Evolutionary conservation across 352 stramenopile genomes (phyloP), one percentile per base, ranked within the genome.

Genomic region (Aphanomyces euteiches): DNA sequence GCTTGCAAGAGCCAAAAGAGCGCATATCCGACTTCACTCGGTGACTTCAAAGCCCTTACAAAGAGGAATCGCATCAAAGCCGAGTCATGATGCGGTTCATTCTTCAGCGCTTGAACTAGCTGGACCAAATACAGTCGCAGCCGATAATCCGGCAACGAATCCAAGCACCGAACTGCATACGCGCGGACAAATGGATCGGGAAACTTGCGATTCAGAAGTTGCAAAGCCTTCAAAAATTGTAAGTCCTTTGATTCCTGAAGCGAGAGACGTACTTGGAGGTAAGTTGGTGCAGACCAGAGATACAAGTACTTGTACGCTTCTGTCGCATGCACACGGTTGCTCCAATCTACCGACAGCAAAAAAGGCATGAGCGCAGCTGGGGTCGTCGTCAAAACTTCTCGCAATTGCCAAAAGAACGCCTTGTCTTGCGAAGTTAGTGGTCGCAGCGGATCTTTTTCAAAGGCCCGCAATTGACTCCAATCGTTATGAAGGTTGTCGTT

Each of bases 141-240:
- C 0, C 95, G 85, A 47, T 96, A 81, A 64, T 98, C 92, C 0
- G 84, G 79, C 0, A 98, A 67, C 2, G 78, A 79, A 53, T 97
- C 84, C 67, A 98, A 89, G 68, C 86, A 96, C 3, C 89, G 85
- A 48, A 98, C 92, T 17, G 92, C 92, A 63, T 96, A 96, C 1
- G 92, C 90, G n/a, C 92, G 85, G 7, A 98, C 89, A 76, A 97
- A 96, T 0, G 92, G 92, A 66, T 98, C 92, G 13, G 90, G 81
- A 66, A 91, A 96, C 13, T 89, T 73, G 10, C 80, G 79, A 66
- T 87, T 95, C 1, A 97, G 74, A 21, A 97, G 73, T 69, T 97
- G 90, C 15, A 97, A 82, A 2, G 90, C 90, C 67, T 82, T 54
- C 10, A 78, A 28, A 48, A 66, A 48, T 28, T 2, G 28, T 28